Conservation (phyloP, 345 rosid genomes). For the Cardamine resedifolia region DNA sequence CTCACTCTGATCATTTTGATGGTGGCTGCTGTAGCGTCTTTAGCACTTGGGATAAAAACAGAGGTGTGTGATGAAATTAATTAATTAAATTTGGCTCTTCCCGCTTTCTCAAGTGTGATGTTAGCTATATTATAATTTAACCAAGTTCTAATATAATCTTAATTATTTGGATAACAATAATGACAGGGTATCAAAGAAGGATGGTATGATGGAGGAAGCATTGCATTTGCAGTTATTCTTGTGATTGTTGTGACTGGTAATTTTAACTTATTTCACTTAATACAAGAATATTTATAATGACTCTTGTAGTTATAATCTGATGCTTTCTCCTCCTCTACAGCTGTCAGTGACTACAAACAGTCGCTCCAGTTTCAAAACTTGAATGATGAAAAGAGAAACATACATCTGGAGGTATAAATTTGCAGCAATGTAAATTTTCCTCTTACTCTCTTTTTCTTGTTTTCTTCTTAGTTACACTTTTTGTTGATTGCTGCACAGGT, state of each 20-base stretch:
- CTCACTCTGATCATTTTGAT: constrained; percentile 85
- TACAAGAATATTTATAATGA: neutral
- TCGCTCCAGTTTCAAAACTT: constrained; percentile 97
- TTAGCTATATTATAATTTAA: neutral
- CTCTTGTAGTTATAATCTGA: constrained; percentile 5
- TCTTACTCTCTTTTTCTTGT: neutral
- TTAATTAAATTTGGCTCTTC: neutral
- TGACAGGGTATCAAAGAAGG: constrained; percentile 83
- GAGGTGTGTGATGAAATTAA: constrained; percentile 57
- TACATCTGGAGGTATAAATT: constrained; percentile 77
- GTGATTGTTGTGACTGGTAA: constrained; percentile 93
- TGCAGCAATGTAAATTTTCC: neutral
- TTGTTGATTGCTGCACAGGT: constrained; percentile 50
- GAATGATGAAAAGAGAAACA: constrained; percentile 93
- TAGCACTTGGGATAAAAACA: constrained; percentile 90
- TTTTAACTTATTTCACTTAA: neutral
- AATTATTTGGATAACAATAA: neutral
- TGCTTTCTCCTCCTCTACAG: constrained; percentile 42
- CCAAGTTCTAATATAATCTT: neutral
- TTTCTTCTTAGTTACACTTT: constrained; percentile 5
- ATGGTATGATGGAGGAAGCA: constrained; percentile 99
- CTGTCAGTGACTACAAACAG: constrained; percentile 95
- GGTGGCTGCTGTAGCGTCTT: constrained; percentile 84
- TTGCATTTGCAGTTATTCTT: constrained; percentile 88
- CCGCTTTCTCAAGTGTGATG: neutral